Base-by-base conservation (phyloP, 371 early-diverging fungal genomes). In the Lichtheimia corymbifera region DNA sequence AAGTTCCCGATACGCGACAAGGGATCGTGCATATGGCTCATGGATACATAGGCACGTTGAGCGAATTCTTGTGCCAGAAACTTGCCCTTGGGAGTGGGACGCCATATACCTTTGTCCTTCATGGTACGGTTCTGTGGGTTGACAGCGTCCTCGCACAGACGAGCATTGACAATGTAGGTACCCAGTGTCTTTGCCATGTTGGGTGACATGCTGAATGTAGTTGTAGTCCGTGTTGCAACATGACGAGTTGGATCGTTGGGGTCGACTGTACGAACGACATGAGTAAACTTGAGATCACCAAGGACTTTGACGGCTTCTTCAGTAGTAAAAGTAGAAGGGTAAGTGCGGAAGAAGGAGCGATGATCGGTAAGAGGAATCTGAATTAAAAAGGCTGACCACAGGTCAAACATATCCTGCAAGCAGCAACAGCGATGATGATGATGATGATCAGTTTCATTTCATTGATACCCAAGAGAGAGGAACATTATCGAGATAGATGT, bases 101-200 rank as follows among this genome's bases (percentile, higher is more conserved):
- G 65, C 70, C 80, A 85, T 5, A 85, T 68, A 12, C 76, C 73
- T 30, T 74, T 81, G 27, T 79, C 81, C 47, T 77, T 82, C 64
- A 85, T 81, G 11, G 77, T 70, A 24, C 83, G 63, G 44, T 69
- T 82, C 41, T 67, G 67, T 0, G 84, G 74, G 51, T 87, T 85
- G 0, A 68, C 59, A 0, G 80, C 78, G 27, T 74, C 78, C 52
- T 82, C 84, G n/a, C 70, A 61, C 18, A 85, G 57, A 12, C 78
- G 77, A 4, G 84, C 81, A 47, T 84, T 82, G 68, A 87, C 68
- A 27, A 85, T 80, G 42, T 84, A 74, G 42, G 82, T 83, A 9
- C 83, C 83, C 2, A 85, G 63, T 42, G 76, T 71, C 45, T 77
- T 78, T 28, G 82, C 83, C 83, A 83, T 85, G 18, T 74, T 77